Conservation (phyloP, 257 asterid genomes). For the Sherardia arvensis region DNA sequence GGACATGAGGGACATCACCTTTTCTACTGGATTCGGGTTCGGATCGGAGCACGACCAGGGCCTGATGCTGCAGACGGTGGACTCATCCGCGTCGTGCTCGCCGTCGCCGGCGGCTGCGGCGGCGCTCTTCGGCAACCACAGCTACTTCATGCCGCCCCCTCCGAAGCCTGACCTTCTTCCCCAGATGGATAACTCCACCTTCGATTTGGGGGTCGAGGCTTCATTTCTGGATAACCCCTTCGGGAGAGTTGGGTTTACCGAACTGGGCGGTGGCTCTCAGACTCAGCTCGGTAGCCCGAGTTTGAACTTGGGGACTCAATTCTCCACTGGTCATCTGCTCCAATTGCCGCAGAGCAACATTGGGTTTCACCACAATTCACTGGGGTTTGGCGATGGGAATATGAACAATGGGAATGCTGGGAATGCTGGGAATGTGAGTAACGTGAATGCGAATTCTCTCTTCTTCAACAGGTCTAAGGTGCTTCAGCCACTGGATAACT, state of each 20-base stretch:
- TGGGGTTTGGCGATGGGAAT: conserved; percentile 29
- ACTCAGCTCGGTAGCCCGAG: conserved; percentile 27
- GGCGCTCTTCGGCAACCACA: conserved; percentile 38
- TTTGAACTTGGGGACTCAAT: conserved; percentile 27
- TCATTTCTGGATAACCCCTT: conserved; percentile 49
- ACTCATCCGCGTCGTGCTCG: conserved; percentile 78
- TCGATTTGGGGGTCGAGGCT: conserved; percentile 48
- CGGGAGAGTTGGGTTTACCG: conserved; percentile 22
- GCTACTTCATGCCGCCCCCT: conserved; percentile 28
- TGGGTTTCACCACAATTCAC: conserved; percentile 27
- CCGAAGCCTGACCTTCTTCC: conserved; percentile 27
- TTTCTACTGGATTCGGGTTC: conserved; percentile 37
- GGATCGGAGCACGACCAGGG: conserved; percentile 24
- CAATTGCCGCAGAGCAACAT: conserved; percentile 25
- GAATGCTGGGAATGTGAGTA: too few species aligned
- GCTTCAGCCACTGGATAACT: conserved; percentile 74
- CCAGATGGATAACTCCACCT: conserved; percentile 28
- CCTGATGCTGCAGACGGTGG: conserved; percentile 42
- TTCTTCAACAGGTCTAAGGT: conserved; percentile 52
- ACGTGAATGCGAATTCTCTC: conserved; percentile 22
- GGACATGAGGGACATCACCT: conserved; percentile 30
- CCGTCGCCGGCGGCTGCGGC: conserved; percentile 59
- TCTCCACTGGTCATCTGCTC: conserved; percentile 19
- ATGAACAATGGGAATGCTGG: conserved; percentile 20
- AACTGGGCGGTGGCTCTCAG: conserved; percentile 36